Conservation (phyloP, 345 rosid genomes). For the Arabis hirsuta region DNA sequence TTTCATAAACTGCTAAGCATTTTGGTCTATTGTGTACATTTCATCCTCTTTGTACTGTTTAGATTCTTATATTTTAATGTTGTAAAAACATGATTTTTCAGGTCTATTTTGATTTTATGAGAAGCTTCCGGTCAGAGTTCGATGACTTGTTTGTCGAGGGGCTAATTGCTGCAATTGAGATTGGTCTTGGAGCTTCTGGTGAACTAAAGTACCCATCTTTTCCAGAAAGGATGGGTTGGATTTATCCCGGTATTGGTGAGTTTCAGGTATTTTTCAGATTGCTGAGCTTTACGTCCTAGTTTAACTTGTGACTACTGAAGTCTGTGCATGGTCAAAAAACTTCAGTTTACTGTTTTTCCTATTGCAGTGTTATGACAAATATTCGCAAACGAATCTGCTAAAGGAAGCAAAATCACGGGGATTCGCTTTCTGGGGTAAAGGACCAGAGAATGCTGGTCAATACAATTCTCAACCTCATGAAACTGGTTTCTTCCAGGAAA, state of each 20-base stretch:
- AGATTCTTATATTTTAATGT: slow-evolving; percentile 13
- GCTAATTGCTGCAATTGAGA: slow-evolving; percentile 71
- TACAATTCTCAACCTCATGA: slow-evolving; percentile 90
- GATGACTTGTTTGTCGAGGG: slow-evolving; percentile 79
- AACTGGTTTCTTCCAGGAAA: slow-evolving; percentile 87
- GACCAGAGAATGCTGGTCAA: slow-evolving; percentile 91
- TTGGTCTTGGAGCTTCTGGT: slow-evolving; percentile 93
- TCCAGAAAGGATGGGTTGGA: slow-evolving; percentile 89
- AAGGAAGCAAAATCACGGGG: slow-evolving; percentile 83
- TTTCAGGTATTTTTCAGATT: slow-evolving; percentile 75
- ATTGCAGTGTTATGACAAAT: slow-evolving; percentile 87
- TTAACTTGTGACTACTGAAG: slow-evolving; percentile 12
- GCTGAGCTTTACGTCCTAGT: slow-evolving; percentile 19
- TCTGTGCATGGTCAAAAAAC: neutral
- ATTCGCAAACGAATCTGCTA: slow-evolving; percentile 67
- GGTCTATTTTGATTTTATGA: slow-evolving; percentile 98
- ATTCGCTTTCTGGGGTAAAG: slow-evolving; percentile 83
- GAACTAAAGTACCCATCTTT: slow-evolving; percentile 89
- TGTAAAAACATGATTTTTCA: slow-evolving; percentile 39
- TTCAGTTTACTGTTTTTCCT: neutral
- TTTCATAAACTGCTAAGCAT: neutral
- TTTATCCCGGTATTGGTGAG: slow-evolving; percentile 96
- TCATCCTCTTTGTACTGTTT: neutral
- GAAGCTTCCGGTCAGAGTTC: slow-evolving; percentile 92
- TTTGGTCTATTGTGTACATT: slow-evolving; percentile 7